These are phyloP conservation scores for Magnolia changhungtana DNA, from an alignment of 164 flowering plant species.

Conservation along the genomic window DNA sequence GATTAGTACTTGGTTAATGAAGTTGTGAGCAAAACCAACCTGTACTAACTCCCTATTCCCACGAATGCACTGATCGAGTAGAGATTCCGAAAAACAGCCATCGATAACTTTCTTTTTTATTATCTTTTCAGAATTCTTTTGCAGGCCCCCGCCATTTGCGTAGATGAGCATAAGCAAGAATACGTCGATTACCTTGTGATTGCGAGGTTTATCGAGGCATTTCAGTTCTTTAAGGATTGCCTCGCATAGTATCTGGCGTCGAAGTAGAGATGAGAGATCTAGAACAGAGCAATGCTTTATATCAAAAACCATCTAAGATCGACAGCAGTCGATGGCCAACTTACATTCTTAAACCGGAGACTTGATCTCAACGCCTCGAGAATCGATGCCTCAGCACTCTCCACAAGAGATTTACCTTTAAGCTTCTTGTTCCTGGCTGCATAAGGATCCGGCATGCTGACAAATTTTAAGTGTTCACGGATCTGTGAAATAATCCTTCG, in stretches of 20 bases:
- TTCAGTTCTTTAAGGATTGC: conserved; percentile 71
- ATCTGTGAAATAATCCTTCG: conserved; percentile 63
- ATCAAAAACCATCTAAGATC: not conserved
- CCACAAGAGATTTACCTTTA: conserved; percentile 54
- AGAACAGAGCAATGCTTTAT: not conserved
- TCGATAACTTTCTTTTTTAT: conserved; percentile 65
- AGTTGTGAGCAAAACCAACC: conserved; percentile 29
- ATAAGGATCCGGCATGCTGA: conserved; percentile 33
- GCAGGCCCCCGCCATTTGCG: conserved; percentile 55
- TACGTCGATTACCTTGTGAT: conserved; percentile 76
- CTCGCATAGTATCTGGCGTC: conserved; percentile 28
- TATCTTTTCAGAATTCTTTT: conserved; percentile 54
- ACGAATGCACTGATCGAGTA: conserved; percentile 68
- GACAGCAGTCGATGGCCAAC: conserved; percentile 6
- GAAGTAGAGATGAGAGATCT: not conserved
- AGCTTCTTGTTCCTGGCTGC: conserved; percentile 39
- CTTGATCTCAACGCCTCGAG: conserved; percentile 70
- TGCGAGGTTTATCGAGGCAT: conserved; percentile 46
- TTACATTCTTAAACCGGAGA: conserved; percentile 71
- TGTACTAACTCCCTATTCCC: conserved; percentile 58
- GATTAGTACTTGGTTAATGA: not conserved
- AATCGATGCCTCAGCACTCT: conserved; percentile 53
- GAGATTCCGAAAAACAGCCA: conserved; percentile 45
- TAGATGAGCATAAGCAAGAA: conserved; percentile 77
- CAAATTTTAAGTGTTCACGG: conserved; percentile 61